Evolutionary conservation across 2,329 filamentous ascomycete species (phyloP), one percentile per base, ranked within the genome.

Genomic region (Botrytis deweyae): DNA sequence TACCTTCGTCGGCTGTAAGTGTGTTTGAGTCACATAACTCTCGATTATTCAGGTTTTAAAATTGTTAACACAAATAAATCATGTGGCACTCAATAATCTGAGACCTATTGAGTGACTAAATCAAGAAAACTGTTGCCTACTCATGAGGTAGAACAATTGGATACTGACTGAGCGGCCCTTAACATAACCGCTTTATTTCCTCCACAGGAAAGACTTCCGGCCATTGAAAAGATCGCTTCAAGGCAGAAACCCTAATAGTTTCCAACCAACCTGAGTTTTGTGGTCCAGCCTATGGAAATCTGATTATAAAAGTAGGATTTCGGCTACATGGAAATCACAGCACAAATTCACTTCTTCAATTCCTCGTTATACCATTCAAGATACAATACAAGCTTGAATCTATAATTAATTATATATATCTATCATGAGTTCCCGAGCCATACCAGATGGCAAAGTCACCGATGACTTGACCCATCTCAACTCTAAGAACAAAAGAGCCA

Each of bases 391-490:
- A 6, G 1, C 55, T 29, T 16, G 14, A 29, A 18, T 33, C 10
- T 18, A 58, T 9, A 55, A 5, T n/a, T 4, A 0, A 58, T 4
- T 9, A 9, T 29, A 29, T 29, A 58, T 58, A 18, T 18, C 3
- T 20, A 33, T 16, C 29, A 59, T 59, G 29, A 20, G 2, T 33
- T 20, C 29, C 29, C 52, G n/a, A 18, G 2, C 4, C 25, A 29
- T 5, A 5, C n/a, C 12, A n/a, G 2, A 58, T 29, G 14, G 1
- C 1, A 58, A 16, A 18, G 10, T 1, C 14, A n/a, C n/a, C 20
- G 7, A 46, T 9, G 6, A 9, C 44, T 46, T 46, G 20, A 20
- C 7, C 18, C 52, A 3, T 18, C 25, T 3, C 38, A 40, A 10
- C 9, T 8, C 9, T 52, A 7, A 22, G 22, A 25, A 22, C 22